phyloP scores from a whole-genome alignment of 1,139 yeast genomes.

The Yamadazyma dushanensis region DNA sequence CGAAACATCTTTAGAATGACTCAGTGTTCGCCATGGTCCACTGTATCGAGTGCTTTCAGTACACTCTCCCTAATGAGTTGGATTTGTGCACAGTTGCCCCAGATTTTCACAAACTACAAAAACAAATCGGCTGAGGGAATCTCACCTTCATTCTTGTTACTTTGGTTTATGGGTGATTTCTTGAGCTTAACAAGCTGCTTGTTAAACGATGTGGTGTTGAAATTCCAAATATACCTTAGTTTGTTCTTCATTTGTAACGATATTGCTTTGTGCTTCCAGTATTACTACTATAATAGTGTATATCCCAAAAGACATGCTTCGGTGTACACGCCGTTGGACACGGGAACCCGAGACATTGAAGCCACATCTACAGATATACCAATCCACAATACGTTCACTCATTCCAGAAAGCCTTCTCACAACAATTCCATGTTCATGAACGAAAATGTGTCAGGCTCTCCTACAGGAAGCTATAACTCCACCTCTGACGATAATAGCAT shows the following conservation, averaged over 20 bases:
- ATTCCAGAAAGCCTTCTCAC: constrained; percentile 12
- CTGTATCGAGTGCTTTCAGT: constrained; percentile 33
- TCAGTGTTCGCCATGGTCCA: constrained; percentile 9
- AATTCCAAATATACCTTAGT: constrained; percentile 76
- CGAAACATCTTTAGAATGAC: constrained; percentile 1
- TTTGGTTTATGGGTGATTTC: constrained; percentile 87
- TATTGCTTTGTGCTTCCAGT: constrained; percentile 68
- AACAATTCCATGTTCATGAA: neutral
- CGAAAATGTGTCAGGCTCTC: constrained; percentile 5
- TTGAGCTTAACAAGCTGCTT: constrained; percentile 80
- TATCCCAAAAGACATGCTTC: constrained; percentile 25
- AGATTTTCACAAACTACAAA: constrained; percentile 70
- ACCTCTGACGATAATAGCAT: neutral
- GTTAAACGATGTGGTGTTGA: constrained; percentile 66
- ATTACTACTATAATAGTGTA: constrained; percentile 62
- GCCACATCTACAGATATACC: neutral
- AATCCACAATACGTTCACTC: constrained; percentile 12
- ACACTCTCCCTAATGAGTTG: constrained; percentile 50
- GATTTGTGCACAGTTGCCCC: constrained; percentile 89
- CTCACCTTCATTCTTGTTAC: constrained; percentile 68
- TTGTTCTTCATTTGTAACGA: constrained; percentile 77
- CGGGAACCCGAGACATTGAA: constrained; percentile 5
- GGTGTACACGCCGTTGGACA: constrained; percentile 8
- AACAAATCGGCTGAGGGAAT: constrained; percentile 85
- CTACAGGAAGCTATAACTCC: constrained; percentile 10